Evolutionary conservation across 2,329 filamentous ascomycete species (phyloP).

Genomic region (Penicillium sp.): DNA sequence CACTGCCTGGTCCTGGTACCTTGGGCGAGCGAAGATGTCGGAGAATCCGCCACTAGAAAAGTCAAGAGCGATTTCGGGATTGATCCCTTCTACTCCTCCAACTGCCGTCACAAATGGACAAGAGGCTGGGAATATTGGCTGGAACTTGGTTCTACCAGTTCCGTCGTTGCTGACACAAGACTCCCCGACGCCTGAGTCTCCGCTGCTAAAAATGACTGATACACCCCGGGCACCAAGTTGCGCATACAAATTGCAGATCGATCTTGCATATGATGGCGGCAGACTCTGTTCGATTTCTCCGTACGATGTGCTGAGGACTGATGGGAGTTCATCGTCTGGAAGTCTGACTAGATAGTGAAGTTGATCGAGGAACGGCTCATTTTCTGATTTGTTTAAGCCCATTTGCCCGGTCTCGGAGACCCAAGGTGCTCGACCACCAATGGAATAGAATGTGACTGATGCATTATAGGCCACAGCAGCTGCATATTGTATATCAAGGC

Average conservation of each 20-base stretch:
- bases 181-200: constrained; percentile 64
- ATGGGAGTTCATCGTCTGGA: constrained; percentile 59
- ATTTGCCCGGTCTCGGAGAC: constrained; percentile 53
- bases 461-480: constrained; percentile 59
- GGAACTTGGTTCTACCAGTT: constrained; percentile 55
- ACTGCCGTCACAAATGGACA: constrained; percentile 68
- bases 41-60: constrained; percentile 59
- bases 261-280: constrained; percentile 61
- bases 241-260: constrained; percentile 65
- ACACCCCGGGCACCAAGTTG: constrained; percentile 69
- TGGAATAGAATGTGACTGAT: constrained; percentile 62
- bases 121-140: constrained; percentile 59
- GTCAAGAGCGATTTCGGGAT: constrained; percentile 58
- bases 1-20: constrained; percentile 53
- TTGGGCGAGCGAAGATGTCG: constrained; percentile 52
- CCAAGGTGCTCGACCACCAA: constrained; percentile 59
- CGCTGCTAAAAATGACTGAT: constrained; percentile 66
- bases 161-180: constrained; percentile 61
- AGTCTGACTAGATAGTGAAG: constrained; percentile 63
- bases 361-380: constrained; percentile 70
- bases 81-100: constrained; percentile 58
- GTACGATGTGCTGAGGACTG: constrained; percentile 70
- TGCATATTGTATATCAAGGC: constrained; percentile 66
- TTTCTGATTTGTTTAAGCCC: constrained; percentile 50
- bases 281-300: constrained; percentile 69